Evolutionary conservation across 176 grass and related monocot genomes (phyloP).

Genomic region (Rhynchospora breviuscula): DNA sequence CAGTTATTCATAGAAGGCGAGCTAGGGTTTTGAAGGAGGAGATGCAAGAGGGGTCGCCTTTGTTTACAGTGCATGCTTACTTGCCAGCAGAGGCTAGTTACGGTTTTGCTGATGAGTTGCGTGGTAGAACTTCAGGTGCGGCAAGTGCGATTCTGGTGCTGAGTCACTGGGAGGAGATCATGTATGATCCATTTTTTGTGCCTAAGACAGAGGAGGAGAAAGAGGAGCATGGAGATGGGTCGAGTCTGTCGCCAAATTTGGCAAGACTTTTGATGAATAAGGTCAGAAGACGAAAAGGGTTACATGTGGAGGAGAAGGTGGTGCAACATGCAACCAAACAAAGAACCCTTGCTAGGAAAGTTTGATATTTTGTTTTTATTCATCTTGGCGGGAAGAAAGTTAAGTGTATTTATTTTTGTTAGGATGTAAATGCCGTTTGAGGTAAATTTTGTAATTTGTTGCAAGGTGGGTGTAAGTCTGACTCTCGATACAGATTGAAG

Average conservation of each 20-base stretch:
- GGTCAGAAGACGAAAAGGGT: slow-evolving; percentile 75
- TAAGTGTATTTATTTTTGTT: neutral
- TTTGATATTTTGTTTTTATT: slow-evolving; percentile 33
- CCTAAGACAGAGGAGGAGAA: slow-evolving; percentile 82
- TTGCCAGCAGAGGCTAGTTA: slow-evolving; percentile 73
- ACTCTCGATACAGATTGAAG: neutral
- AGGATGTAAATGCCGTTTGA: slow-evolving; percentile 2
- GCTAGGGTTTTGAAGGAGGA: slow-evolving; percentile 79
- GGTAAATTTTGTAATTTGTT: neutral
- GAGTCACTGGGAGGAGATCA: slow-evolving; percentile 78
- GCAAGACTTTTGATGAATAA: slow-evolving; percentile 82
- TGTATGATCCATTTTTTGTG: slow-evolving; percentile 73
- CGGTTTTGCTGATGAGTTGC: slow-evolving; percentile 68
- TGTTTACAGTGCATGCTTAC: slow-evolving; percentile 74
- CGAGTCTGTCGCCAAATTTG: slow-evolving; percentile 70
- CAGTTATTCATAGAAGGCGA: slow-evolving; percentile 58
- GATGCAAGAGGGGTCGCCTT: slow-evolving; percentile 75
- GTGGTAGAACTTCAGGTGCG: slow-evolving; percentile 57
- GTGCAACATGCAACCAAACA: slow-evolving; percentile 94
- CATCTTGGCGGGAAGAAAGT: neutral
- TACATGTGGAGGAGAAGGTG: slow-evolving; percentile 85
- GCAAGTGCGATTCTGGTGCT: slow-evolving; percentile 71
- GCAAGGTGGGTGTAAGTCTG: neutral
- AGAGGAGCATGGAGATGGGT: slow-evolving; percentile 88
- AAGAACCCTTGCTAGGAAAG: slow-evolving; percentile 83